Evolutionary conservation across 2,329 filamentous ascomycete genomes (phyloP), one percentile per base, ranked within the genome.

Genomic region (Exophiala aquamarina): DNA sequence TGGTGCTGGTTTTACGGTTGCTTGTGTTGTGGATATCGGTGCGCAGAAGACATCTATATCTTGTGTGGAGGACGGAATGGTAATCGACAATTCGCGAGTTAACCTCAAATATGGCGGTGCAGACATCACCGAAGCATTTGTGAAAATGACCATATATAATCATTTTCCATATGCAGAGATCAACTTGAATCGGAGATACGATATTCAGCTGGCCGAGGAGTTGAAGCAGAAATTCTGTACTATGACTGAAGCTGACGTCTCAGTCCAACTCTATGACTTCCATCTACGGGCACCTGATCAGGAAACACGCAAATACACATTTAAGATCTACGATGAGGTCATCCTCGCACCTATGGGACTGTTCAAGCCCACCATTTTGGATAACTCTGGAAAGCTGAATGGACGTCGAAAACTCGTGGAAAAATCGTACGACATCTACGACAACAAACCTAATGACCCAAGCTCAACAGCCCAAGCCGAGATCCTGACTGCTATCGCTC

Each of bases 101-200:
- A 97, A 97, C 65, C 73, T 98, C 56, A 97, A 98, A 66, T 95
- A 86, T 61, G 93, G 93, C 41, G 93, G 93, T 1, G 84, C 80
- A 60, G 93, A 98, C 66, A 87, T 97, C 29, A 97, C 93, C 0
- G 89, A 95, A 60, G 87, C 89, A 0, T 96, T 98, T 61, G 79
- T 95, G 65, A 95, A 93, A 70, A 97, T 97, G 92, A 90, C 97
- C 86, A 81, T 98, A 2, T 90, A 87, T 68, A 91, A 96, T 66
- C 87, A 93, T 61, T 96, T 98, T 60, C 92, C 94, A 4, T 98
- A 98, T 65, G 80, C 86, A 38, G 91, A 96, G 15, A 94, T 98
- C 70, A 95, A 98, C 63, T 75, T 98, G 20, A 84, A 83, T 66
- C 81, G 90, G 44, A 82, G 93, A 38, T 94, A 96, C 62, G 93